Evolutionary conservation across 495 filamentous ascomycete genomes (phyloP), one percentile per base, ranked within the genome.

Genomic region (Pseudotulostoma volvatum): DNA sequence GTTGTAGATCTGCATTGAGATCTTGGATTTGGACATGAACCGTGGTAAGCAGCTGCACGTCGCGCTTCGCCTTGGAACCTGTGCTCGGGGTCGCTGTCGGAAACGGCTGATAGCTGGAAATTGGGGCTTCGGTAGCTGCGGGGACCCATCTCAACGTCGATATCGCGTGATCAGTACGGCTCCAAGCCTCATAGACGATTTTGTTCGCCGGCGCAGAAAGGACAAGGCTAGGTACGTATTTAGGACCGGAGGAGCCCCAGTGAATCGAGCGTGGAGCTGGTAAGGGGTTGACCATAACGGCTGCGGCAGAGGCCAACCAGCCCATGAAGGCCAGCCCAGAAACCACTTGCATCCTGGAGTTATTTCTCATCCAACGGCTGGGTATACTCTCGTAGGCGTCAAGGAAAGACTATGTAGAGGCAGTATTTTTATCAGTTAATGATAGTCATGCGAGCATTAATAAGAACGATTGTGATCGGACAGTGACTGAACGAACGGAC

Each of bases 221-320:
- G 11, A 11, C 5, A 9, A 44, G 23, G 7, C 51, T 41, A 9
- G 40, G 44, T 32, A 55, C 44, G 11, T 50, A 37, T 35, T 64
- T 64, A 16, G 70, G 56, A n/a, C 68, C 70, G 8, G 65, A 63
- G 14, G 54, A 53, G 3, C 65, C 67, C 70, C 70, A 74, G 33
- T 59, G 54, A 46, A 74, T 71, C 38, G 61, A 57, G 38, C 58
- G 59, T 9, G 70, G 70, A 23, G 67, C 67, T 34, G 70, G 70
- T 33, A 74, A 58, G 31, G 70, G 70, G 42, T 72, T 73, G 39
- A 68, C 70, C 30, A 52, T 53, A 35, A 73, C 67, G 31, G 61
- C 62, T 9, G 45, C 50, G n/a, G n/a, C n/a, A n/a, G n/a, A n/a
- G n/a, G n/a, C n/a, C n/a, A n/a, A n/a, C n/a, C n/a, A n/a, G n/a